phyloP scores from a whole-genome alignment of 495 filamentous ascomycete species.

The Jackrogersella minutella region DNA sequence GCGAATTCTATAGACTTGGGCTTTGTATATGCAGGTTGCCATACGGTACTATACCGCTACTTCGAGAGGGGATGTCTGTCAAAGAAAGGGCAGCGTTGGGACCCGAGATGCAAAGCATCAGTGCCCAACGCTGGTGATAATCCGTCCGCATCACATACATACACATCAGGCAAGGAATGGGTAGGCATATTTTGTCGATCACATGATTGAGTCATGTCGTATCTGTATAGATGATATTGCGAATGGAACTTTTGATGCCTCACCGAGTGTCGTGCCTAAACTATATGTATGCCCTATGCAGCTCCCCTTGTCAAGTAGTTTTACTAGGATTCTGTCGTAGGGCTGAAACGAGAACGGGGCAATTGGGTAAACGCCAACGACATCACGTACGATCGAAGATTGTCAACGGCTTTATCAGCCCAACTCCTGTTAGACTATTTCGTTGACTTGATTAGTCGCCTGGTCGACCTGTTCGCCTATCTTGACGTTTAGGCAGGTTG shows the following conservation, averaged over 20 bases:
- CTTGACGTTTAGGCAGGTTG: no score
- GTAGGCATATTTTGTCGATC: conserved; percentile 9
- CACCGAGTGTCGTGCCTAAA: neutral
- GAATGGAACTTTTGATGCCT: neutral
- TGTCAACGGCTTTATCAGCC: no score
- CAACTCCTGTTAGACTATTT: no score
- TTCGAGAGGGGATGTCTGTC: neutral
- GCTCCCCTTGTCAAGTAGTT: neutral
- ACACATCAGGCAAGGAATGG: neutral
- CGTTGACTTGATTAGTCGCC: no score
- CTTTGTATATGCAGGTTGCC: neutral
- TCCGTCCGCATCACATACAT: neutral
- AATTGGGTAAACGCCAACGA: no score
- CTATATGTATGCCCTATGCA: neutral
- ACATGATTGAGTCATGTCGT: neutral
- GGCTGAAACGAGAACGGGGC: no score
- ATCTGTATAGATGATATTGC: neutral
- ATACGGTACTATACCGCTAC: neutral
- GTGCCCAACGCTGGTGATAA: conserved; percentile 12
- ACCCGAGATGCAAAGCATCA: conserved; percentile 6
- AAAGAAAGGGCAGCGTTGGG: conserved; percentile 2
- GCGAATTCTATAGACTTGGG: neutral
- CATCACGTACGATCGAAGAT: no score
- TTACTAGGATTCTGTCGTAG: no score
- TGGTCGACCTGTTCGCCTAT: no score